phyloP scores from a whole-genome alignment of 1,139 yeast species.

The Pichia terricola region DNA sequence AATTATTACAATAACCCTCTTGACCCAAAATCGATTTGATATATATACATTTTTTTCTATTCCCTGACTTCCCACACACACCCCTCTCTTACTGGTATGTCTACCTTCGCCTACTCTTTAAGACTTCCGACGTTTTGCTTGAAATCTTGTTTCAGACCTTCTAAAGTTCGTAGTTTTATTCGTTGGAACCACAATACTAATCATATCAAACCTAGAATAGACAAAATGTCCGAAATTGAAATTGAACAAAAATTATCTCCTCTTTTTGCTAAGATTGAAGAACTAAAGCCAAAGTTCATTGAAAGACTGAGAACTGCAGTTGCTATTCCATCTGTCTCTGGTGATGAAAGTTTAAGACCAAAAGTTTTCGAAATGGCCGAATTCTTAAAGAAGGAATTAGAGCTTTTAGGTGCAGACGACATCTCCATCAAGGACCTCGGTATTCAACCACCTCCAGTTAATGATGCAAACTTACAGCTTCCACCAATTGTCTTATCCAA shows the following conservation, averaged over 20 bases:
- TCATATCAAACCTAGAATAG: background rate
- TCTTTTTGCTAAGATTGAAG: conserved; percentile 52
- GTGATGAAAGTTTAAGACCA: conserved; percentile 81
- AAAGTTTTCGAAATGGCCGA: conserved; percentile 76
- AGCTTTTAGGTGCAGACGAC: conserved; percentile 65
- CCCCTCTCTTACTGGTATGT: too few relatives aligned
- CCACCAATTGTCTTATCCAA: conserved; percentile 93
- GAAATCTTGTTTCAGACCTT: too few relatives aligned
- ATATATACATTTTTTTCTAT: too few relatives aligned
- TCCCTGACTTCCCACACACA: too few relatives aligned
- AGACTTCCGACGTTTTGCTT: too few relatives aligned
- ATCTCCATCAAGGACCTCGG: conserved; percentile 79
- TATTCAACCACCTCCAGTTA: conserved; percentile 78
- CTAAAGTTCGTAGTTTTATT: too few relatives aligned
- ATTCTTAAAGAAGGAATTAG: conserved; percentile 63
- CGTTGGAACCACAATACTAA: too few relatives aligned
- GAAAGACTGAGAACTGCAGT: conserved; percentile 70
- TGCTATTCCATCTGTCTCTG: conserved; percentile 89
- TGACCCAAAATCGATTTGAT: too few relatives aligned
- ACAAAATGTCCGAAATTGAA: conserved; percentile 14
- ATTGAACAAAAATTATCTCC: conserved; percentile 23
- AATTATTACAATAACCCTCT: too few relatives aligned
- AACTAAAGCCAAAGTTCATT: conserved; percentile 60
- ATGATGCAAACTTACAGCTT: conserved; percentile 52
- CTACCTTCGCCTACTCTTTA: too few relatives aligned